Evolutionary conservation across 2,329 filamentous ascomycete species (phyloP), one percentile per base, ranked within the genome.

Genomic region (Parastagonospora nodorum): DNA sequence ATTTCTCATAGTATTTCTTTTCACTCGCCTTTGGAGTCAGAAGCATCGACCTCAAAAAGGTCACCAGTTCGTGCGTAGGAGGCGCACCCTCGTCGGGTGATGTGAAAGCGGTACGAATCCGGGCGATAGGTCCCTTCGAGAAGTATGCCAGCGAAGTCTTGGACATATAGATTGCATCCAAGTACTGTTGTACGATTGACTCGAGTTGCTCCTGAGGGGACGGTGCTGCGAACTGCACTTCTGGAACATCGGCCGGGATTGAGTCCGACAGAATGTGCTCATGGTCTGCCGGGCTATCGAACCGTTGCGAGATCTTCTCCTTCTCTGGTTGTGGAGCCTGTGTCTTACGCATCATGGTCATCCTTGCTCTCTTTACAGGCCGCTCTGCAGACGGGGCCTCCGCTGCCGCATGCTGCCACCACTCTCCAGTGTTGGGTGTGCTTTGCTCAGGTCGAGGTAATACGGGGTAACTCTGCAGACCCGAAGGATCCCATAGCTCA

Each of bases 131-230:
- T 0, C 89, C 90, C 75, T 94, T 94, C 15, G 87, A 87, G 72
- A 93, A 92, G 72, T 92, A 94, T 50, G 89, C 89, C 49, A 93
- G 76, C 3, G 89, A 90, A 30, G 88, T 89, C 81, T 89, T 74
- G 8, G 69, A 75, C 9, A 76, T 60, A 67, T 82, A 80, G 55
- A 81, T 60, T 29, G 76, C 72, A 11, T 80, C 76, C 15, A 80
- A 64, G 50, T 74, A 75, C 40, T 74, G 66, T 19, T 68, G 65
- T 2, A 68, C 57, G 12, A 71, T 51, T 5, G 54, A 84, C 82
- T 49, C 87, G 85, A 74, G 84, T 79, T 77, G 64, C 32, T 77
- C 67, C 44, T 73, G 65, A 11, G 67, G 57, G 8, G 65, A 54
- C 6, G 64, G 64, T 16, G 40, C 7, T 30, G 58, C 43, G 10